phyloP scores from a whole-genome alignment of 1,139 yeast genomes.

The Arxiozyma slooffiae region DNA sequence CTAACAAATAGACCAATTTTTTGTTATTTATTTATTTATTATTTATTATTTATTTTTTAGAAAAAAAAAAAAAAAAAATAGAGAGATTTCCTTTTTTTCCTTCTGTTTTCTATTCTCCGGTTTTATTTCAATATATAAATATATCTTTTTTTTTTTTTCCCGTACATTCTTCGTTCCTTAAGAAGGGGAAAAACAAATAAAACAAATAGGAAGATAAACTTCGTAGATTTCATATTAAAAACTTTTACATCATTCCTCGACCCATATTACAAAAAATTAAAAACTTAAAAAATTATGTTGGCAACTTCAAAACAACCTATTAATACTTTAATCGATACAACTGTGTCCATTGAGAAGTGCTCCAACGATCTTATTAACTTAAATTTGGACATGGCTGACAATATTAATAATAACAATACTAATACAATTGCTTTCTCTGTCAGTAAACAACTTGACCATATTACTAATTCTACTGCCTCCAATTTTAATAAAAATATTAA shows the following conservation, averaged over 20 bases:
- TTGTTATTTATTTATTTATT: no score
- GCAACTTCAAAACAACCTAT: constrained; percentile 1
- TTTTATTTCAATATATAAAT: no score
- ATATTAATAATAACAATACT: neutral
- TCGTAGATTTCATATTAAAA: neutral
- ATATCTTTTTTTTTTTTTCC: neutral
- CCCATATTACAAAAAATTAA: neutral
- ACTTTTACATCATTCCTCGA: neutral
- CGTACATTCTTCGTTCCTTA: neutral
- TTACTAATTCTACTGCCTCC: neutral
- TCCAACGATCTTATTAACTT: neutral
- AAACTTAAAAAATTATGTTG: neutral
- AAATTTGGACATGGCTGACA: neutral
- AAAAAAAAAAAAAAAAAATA: no score
- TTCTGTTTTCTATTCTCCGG: no score
- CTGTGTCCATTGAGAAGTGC: neutral
- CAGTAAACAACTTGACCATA: neutral
- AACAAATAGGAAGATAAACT: neutral
- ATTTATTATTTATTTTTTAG: no score
- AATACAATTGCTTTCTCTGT: neutral
- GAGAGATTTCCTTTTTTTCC: no score
- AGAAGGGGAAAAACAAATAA: neutral
- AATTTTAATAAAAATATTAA: neutral
- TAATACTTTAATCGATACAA: neutral
- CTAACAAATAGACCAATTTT: no score